Evolutionary conservation across 1,139 yeast genomes (phyloP).

Genomic region (Magnusiomyces ingens): DNA sequence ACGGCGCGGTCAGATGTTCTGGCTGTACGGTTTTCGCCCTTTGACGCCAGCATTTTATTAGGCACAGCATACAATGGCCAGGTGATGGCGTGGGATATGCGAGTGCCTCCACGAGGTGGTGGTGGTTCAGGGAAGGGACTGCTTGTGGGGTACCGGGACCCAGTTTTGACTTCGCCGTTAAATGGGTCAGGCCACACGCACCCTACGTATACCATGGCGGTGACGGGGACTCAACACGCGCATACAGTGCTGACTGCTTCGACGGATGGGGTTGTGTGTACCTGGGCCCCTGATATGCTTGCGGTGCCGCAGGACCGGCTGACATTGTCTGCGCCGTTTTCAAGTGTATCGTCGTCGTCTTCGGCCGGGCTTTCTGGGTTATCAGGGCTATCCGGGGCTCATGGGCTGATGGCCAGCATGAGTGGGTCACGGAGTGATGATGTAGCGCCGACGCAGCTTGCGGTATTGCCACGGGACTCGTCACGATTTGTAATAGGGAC

Average conservation of each 20-base stretch:
- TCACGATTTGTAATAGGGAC: conserved; percentile 41
- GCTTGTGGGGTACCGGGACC: conserved; percentile 18
- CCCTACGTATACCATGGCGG: conserved; percentile 37
- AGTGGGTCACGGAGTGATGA: conserved; percentile 33
- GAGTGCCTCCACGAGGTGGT: conserved; percentile 21
- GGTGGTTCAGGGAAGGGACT: neutral
- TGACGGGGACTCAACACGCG: conserved; percentile 34
- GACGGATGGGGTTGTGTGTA: conserved; percentile 43
- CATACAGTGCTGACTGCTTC: conserved; percentile 36
- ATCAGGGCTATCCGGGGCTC: neutral
- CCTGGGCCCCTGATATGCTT: conserved; percentile 43
- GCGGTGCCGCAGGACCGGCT: conserved; percentile 37
- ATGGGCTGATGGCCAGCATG: neutral
- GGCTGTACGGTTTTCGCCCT: conserved; percentile 36
- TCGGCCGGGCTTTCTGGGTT: neutral
- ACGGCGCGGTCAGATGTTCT: conserved; percentile 42
- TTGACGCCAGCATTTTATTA: conserved; percentile 34
- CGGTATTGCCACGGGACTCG: conserved; percentile 31
- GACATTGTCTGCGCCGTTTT: conserved; percentile 24
- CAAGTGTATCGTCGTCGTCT: conserved; percentile 9
- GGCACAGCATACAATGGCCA: conserved; percentile 48
- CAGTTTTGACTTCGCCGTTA: conserved; percentile 32
- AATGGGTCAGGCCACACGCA: conserved; percentile 37
- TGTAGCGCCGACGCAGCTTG: conserved; percentile 36
- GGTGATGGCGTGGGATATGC: conserved; percentile 41